Base-by-base conservation (phyloP, 495 filamentous ascomycete genomes). In the Cairneyella variabilis region DNA sequence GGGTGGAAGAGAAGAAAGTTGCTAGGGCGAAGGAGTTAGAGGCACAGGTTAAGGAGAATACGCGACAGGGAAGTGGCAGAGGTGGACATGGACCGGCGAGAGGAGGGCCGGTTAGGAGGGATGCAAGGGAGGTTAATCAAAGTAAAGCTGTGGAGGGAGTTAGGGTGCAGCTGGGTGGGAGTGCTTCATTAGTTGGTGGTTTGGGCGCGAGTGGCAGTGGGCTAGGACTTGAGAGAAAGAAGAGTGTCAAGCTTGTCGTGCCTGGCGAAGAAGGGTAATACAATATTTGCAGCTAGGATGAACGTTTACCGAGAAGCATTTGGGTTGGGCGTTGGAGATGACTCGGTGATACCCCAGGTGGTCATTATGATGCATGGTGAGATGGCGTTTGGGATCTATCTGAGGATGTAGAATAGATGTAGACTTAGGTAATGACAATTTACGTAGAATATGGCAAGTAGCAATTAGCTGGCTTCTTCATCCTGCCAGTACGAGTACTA, bases 71-170 rank as follows among this genome's bases (percentile, higher is more conserved):
- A 26, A 49, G 64, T 40, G 55, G 37, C 17, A 51, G 46, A 25
- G 58, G 48, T 44, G 53, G 41, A 16, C 39, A 23, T 47, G 38
- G 16, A 21, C 48, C n/a, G 46, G 44, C 20, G 36, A 59, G 37
- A 18, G 36, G 17, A 16, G 44, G 48, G 20, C 52, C 37, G 26
- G 66, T 61, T 7, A 58, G 60, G 8, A 63, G 63, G 36, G 64
- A 57, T 51, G 51, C 41, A 8, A 52, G 61, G 34, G 58, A 64
- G 30, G 65, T 60, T 17, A 48, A 38, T 28, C 75, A 80, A 64
- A 80, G 76, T 56, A 69, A 68, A 43, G 78, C 78, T 0, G 78
- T 82, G 0, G 76, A 79, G 48, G 75, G 66, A 22, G 77, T 74
- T 14, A 53, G 76, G 9, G 76, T 77, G 54, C 57, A 72, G 6